Percentiles rank a stretch among this genome's conserved stretches.
Conservation (phyloP, 1,284 basidiomycete genomes). For the Ustilago curta region DNA sequence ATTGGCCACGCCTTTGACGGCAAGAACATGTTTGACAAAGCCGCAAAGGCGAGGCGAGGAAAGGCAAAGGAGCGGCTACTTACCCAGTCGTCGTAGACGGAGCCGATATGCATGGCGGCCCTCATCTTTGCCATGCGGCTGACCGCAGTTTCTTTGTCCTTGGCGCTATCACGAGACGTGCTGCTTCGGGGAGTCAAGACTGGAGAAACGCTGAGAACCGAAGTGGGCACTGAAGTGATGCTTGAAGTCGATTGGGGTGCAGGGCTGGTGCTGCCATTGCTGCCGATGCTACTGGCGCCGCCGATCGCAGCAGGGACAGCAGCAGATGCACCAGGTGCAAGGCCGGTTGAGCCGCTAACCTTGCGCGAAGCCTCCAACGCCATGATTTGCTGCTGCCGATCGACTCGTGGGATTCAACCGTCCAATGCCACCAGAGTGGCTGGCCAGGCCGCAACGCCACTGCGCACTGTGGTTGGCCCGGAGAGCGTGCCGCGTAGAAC, state of each 20-base stretch:
- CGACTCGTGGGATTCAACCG: background rate
- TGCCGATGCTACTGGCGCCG: background rate
- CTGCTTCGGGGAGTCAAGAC: constrained; percentile 25
- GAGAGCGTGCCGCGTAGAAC: background rate
- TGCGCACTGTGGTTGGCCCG: constrained; percentile 1
- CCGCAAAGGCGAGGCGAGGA: background rate
- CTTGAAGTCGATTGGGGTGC: constrained; percentile 13
- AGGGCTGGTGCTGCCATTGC: constrained; percentile 15
- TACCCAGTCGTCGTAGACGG: constrained; percentile 84
- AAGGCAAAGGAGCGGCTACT: constrained; percentile 6
- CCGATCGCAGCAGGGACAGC: background rate
- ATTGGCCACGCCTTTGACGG: too few species aligned
- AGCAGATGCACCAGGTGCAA: constrained; percentile 10
- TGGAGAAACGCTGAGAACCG: constrained; percentile 24
- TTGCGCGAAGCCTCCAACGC: constrained; percentile 34
- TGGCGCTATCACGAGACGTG: constrained; percentile 24
- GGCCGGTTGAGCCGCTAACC: constrained; percentile 22
- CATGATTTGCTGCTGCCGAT: background rate
- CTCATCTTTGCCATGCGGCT: constrained; percentile 44
- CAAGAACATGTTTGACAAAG: background rate
- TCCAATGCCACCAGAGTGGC: background rate
- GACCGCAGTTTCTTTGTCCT: constrained; percentile 30
- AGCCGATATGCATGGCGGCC: constrained; percentile 74
- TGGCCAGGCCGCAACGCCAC: background rate
- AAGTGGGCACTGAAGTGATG: constrained; percentile 31